Conservation (phyloP, 371 early-diverging fungal species). For the Lichtheimia ornata region DNA sequence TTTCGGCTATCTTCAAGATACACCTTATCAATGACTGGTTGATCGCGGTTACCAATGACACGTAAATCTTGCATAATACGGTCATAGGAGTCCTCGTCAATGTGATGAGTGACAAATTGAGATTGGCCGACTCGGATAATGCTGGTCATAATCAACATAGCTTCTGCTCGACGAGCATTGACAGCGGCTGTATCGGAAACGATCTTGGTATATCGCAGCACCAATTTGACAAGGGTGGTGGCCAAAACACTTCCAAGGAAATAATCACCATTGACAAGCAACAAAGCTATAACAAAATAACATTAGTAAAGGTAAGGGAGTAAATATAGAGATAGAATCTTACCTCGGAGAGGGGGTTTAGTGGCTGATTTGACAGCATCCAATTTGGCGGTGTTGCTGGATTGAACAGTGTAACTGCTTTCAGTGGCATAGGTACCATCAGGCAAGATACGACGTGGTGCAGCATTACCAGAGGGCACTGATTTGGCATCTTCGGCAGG, state of each 20-base stretch:
- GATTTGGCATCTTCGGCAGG: conserved; percentile 34
- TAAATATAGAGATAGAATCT: neutral
- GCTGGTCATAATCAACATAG: conserved; percentile 96
- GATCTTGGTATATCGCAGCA: conserved; percentile 69
- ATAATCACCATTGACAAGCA: conserved; percentile 88
- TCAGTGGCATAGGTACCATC: conserved; percentile 98
- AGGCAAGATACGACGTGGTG: conserved; percentile 81
- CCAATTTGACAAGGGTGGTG: conserved; percentile 87
- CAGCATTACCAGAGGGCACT: conserved; percentile 44
- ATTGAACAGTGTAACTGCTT: conserved; percentile 70
- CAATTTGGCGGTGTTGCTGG: conserved; percentile 43
- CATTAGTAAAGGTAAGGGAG: neutral
- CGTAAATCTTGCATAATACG: conserved; percentile 90
- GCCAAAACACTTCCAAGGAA: conserved; percentile 89
- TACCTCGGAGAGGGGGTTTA: conserved; percentile 76
- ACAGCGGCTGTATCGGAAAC: conserved; percentile 49
- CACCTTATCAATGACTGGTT: conserved; percentile 63
- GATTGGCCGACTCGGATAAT: conserved; percentile 93
- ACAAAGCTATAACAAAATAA: conserved; percentile 46
- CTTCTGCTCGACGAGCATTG: conserved; percentile 85
- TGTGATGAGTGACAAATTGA: conserved; percentile 76
- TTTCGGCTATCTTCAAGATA: conserved; percentile 80
- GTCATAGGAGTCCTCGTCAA: conserved; percentile 96
- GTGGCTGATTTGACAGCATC: conserved; percentile 69
- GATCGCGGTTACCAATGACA: conserved; percentile 64